A percentile compares a stretch with the other conserved stretches of the same genome.
Conservation (phyloP, 805 yeast species). For the Sugiyamaella smithiae region DNA sequence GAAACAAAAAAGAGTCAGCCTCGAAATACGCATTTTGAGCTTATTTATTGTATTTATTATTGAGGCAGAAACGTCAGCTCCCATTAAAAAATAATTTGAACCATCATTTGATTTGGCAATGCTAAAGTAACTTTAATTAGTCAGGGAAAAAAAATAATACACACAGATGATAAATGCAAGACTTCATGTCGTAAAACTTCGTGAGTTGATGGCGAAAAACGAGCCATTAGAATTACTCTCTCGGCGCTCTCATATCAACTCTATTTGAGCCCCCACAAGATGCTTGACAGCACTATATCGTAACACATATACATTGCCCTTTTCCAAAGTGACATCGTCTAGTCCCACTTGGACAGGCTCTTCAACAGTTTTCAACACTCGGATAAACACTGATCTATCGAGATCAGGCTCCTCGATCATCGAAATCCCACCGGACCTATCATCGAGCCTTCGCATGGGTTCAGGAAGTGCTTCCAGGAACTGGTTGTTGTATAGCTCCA, state of each 20-base stretch:
- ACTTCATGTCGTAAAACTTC: no score
- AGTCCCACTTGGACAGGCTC: constrained; percentile 43
- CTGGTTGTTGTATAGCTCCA: constrained; percentile 62
- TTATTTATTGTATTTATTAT: constrained; percentile 1
- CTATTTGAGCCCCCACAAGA: constrained; percentile 42
- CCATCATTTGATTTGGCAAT: no score
- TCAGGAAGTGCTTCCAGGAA: constrained; percentile 68
- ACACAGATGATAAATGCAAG: no score
- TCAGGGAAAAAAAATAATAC: no score
- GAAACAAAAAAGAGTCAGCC: constrained; percentile 29
- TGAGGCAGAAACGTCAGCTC: no score
- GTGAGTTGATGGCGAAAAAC: no score
- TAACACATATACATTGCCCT: constrained; percentile 72
- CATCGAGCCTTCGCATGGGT: constrained; percentile 70
- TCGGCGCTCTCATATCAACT: constrained; percentile 39
- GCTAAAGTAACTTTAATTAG: no score
- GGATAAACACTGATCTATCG: constrained; percentile 72
- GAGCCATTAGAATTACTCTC: no score
- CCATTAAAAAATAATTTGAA: no score
- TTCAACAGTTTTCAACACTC: constrained; percentile 43
- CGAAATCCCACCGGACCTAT: constrained; percentile 49
- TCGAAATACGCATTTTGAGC: constrained; percentile 32
- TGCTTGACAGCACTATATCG: constrained; percentile 55
- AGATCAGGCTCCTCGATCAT: constrained; percentile 83
- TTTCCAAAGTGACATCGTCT: constrained; percentile 51